Evolutionary conservation across 2,329 filamentous ascomycete genomes (phyloP).

Genomic region (Curvularia sp.): DNA sequence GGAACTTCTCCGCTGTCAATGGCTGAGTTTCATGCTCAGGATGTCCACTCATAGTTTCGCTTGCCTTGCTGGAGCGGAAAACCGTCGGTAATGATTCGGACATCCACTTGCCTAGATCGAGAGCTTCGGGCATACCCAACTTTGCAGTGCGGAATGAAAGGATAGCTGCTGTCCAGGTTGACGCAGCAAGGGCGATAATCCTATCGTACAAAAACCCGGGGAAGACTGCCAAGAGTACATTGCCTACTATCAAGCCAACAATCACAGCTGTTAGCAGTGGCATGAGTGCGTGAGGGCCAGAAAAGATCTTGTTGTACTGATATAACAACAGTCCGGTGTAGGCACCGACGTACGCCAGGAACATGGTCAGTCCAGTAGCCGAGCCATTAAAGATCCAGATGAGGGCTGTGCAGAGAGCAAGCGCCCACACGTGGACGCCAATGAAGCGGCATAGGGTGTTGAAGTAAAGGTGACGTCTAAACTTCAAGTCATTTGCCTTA

Average conservation of each 20-base stretch:
- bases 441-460: constrained; percentile 58
- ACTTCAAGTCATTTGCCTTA: constrained; percentile 55
- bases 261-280: constrained; percentile 56
- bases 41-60: constrained; percentile 21
- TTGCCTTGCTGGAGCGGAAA: constrained; percentile 14
- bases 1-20: constrained; percentile 43
- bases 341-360: constrained; percentile 57
- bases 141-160: constrained; percentile 58
- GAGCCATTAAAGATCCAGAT: constrained; percentile 61
- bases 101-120: constrained; percentile 41
- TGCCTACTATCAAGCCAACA: constrained; percentile 57
- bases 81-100: constrained; percentile 25
- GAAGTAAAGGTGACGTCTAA: constrained; percentile 60
- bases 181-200: constrained; percentile 57
- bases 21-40: constrained; percentile 28
- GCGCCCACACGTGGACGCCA: constrained; percentile 60
- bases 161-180: constrained; percentile 61
- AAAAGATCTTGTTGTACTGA: constrained; percentile 59
- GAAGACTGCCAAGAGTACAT: constrained; percentile 51
- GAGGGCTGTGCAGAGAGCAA: constrained; percentile 58
- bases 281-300: constrained; percentile 57
- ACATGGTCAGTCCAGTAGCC: constrained; percentile 56
- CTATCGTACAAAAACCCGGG: constrained; percentile 55
- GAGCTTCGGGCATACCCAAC: constrained; percentile 54
- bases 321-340: constrained; percentile 63